A percentile compares a stretch with the other conserved stretches of the same genome.
phyloP scores from a whole-genome alignment of 345 rosid species.

The Salix purpurea region DNA sequence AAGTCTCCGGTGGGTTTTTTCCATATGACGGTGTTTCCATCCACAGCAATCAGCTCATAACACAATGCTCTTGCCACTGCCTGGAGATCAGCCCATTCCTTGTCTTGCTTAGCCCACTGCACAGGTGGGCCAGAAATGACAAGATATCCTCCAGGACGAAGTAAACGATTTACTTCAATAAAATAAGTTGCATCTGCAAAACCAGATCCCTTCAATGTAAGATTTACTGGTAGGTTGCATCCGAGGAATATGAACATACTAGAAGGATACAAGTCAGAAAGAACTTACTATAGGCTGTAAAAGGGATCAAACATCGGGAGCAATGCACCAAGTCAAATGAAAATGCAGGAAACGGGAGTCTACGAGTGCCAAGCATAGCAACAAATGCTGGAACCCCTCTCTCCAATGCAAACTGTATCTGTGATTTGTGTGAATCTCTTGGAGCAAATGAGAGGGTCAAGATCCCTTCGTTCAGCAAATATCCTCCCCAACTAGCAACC shows the following conservation, averaged over 20 bases:
- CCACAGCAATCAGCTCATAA: constrained; percentile 82
- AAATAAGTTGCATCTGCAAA: constrained; percentile 89
- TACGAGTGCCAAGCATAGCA: constrained; percentile 97
- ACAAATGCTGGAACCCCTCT: constrained; percentile 97
- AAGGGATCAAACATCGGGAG: constrained; percentile 90
- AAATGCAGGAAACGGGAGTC: constrained; percentile 91
- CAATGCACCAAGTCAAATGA: constrained; percentile 88
- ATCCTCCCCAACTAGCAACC: constrained; percentile 99
- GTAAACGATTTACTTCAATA: constrained; percentile 82
- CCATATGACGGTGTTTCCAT: constrained; percentile 95
- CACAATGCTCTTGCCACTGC: constrained; percentile 85
- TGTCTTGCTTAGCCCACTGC: constrained; percentile 95
- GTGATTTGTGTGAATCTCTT: constrained; percentile 95
- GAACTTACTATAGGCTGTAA: constrained; percentile 91
- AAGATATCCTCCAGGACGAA: constrained; percentile 90
- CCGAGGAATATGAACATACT: not conserved
- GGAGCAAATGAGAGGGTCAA: constrained; percentile 86
- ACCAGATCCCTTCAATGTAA: constrained; percentile 20
- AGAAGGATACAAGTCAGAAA: not conserved
- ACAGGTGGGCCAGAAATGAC: constrained; percentile 99
- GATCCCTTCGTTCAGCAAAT: constrained; percentile 65
- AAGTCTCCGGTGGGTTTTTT: constrained; percentile 77
- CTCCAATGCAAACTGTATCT: constrained; percentile 92
- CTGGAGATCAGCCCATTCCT: constrained; percentile 98
- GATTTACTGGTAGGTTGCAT: constrained; percentile 11